Evolutionary conservation across 257 asterid genomes (phyloP).

Genomic region (Nicotiana paniculata): DNA sequence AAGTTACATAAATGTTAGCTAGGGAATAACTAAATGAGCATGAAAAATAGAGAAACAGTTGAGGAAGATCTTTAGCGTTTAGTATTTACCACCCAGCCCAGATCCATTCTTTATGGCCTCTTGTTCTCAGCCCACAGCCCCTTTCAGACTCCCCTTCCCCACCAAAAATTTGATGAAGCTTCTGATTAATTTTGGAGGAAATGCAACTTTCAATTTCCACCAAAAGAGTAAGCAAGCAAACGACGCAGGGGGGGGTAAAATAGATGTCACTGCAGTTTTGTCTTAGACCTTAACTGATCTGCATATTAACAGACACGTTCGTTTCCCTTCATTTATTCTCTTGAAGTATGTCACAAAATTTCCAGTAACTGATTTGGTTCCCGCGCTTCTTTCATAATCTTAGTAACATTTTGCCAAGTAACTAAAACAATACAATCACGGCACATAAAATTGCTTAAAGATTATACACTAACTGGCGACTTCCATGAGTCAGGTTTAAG

Average conservation of each 20-base stretch:
- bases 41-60: not conserved
- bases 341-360: not conserved
- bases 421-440: not conserved
- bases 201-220: not conserved
- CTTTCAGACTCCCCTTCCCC: not conserved
- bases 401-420: not conserved
- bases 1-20: not conserved
- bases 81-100: conserved; percentile 5
- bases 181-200: not conserved
- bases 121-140: not conserved
- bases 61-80: not conserved
- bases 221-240: not conserved
- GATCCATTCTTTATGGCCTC: not conserved
- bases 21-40: not conserved
- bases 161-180: not conserved
- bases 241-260: not conserved
- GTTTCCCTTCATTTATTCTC: not conserved
- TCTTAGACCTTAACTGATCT: not conserved
- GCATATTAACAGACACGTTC: not conserved
- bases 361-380: not conserved
- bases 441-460: not conserved
- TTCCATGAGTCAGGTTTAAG: not conserved
- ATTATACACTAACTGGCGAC: not conserved
- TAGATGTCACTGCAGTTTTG: not conserved
- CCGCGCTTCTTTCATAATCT: not conserved